Conservation (phyloP, 2,329 filamentous ascomycete species). For the Endocalyx cinctus region DNA sequence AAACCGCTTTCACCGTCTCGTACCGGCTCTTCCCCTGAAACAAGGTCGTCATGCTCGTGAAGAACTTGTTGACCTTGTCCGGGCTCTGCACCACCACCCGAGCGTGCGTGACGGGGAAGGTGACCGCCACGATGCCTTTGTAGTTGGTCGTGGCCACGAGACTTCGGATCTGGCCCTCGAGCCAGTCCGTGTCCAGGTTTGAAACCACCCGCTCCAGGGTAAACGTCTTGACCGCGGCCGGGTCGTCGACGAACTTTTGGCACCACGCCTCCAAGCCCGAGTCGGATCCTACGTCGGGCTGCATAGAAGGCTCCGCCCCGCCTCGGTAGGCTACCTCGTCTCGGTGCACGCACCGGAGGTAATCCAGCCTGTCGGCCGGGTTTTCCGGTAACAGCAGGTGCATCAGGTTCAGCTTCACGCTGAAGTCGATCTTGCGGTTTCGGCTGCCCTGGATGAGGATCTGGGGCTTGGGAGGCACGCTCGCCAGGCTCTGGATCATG, state of each 20-base stretch:
- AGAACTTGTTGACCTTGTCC: slow-evolving; percentile 49
- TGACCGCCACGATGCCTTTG: slow-evolving; percentile 34
- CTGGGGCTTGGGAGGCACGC: slow-evolving; percentile 51
- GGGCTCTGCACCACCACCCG: slow-evolving; percentile 37
- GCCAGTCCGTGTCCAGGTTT: slow-evolving; percentile 50
- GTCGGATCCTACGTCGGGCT: slow-evolving; percentile 37
- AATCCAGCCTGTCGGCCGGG: slow-evolving; percentile 42
- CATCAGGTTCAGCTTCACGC: slow-evolving; percentile 52
- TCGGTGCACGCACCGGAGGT: slow-evolving; percentile 44
- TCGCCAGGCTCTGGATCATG: slow-evolving; percentile 43
- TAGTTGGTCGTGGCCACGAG: slow-evolving; percentile 47
- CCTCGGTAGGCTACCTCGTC: slow-evolving; percentile 49
- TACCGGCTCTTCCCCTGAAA: slow-evolving; percentile 51
- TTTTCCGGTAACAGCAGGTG: slow-evolving; percentile 46
- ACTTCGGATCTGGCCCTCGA: slow-evolving; percentile 50
- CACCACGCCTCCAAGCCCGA: slow-evolving; percentile 46
- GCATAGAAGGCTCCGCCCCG: slow-evolving; percentile 34
- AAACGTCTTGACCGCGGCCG: slow-evolving; percentile 42
- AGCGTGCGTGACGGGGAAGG: slow-evolving; percentile 15
- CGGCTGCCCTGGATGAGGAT: slow-evolving; percentile 45
- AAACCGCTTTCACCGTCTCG: slow-evolving; percentile 51
- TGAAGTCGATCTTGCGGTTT: slow-evolving; percentile 44
- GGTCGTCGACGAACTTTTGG: slow-evolving; percentile 41
- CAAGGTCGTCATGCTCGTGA: slow-evolving; percentile 46
- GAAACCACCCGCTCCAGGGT: slow-evolving; percentile 47